Percentiles rank a stretch among this genome's conserved stretches.
Conservation (phyloP, 1,139 yeast species). For the Eremothecium gossypii region DNA sequence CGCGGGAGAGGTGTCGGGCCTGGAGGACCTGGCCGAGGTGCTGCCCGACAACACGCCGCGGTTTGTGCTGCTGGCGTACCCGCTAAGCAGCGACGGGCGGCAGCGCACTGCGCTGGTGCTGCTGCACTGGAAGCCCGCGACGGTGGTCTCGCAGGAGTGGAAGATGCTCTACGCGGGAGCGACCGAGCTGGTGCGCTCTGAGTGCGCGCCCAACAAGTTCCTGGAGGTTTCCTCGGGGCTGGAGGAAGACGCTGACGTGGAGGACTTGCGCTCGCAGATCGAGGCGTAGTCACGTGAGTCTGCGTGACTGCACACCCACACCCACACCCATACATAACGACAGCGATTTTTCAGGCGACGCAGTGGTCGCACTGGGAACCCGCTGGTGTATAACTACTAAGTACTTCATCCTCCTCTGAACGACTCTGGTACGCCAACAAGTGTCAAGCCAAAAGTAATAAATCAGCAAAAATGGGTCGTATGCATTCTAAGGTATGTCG, state of each 20-base stretch:
- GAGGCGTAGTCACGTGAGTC: too few relatives aligned
- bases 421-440: too few relatives aligned
- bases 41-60: conserved; percentile 80
- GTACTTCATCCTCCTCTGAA: too few relatives aligned
- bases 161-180: conserved; percentile 90
- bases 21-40: conserved; percentile 61
- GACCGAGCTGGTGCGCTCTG: conserved; percentile 64
- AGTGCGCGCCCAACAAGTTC: conserved; percentile 45
- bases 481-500: conserved; percentile 69
- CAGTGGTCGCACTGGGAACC: too few relatives aligned
- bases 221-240: conserved; percentile 28
- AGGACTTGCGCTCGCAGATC: conserved; percentile 14
- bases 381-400: too few relatives aligned
- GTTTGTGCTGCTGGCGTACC: conserved; percentile 69
- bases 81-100: conserved; percentile 67
- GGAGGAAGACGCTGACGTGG: conserved; percentile 29
- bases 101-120: conserved; percentile 65
- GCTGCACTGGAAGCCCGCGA: conserved; percentile 78
- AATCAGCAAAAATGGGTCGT: conserved; percentile 65
- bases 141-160: conserved; percentile 60
- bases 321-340: too few relatives aligned
- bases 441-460: conserved; percentile 1
- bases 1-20: conserved; percentile 27
- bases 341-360: too few relatives aligned
- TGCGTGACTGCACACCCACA: too few relatives aligned